These are phyloP conservation scores for Rasamsonia emersonii DNA, from an alignment of 2,329 filamentous ascomycete genomes.

Conservation along the genomic window DNA sequence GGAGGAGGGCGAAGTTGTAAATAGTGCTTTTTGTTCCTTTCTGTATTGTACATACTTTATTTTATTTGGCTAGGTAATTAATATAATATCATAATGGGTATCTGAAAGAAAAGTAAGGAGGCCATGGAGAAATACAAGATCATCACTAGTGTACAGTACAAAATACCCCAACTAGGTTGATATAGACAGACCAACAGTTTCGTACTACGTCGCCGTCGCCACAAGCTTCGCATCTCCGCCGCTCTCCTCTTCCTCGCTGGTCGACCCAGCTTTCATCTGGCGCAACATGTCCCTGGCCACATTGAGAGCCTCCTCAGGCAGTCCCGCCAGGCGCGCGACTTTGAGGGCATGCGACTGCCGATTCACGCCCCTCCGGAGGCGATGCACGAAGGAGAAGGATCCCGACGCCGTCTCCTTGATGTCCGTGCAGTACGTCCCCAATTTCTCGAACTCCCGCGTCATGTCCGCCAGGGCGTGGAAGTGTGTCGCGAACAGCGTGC, in stretches of 20 bases:
- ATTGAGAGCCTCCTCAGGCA: slow-evolving; percentile 64
- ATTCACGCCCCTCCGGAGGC: slow-evolving; percentile 72
- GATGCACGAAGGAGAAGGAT: slow-evolving; percentile 77
- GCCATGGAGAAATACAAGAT: no score
- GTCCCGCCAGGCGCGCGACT: slow-evolving; percentile 77
- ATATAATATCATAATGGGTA: no score
- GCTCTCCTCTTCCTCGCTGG: no score
- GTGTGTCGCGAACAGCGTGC: slow-evolving; percentile 88
- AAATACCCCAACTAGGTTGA: no score
- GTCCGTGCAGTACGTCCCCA: slow-evolving; percentile 83
- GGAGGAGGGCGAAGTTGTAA: slow-evolving; percentile 9
- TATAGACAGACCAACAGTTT: no score
- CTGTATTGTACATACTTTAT: no score
- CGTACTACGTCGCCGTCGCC: no score
- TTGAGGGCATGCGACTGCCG: slow-evolving; percentile 84
- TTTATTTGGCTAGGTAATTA: no score
- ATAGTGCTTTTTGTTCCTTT: no score
- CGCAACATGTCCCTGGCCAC: slow-evolving; percentile 56
- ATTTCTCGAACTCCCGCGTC: slow-evolving; percentile 48
- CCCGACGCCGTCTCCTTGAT: slow-evolving; percentile 64
- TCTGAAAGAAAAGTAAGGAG: no score
- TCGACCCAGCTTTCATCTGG: slow-evolving; percentile 10
- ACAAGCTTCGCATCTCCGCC: no score
- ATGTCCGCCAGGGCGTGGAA: slow-evolving; percentile 81
- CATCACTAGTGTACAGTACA: no score